These are phyloP conservation scores for Acanthamoeba lenticulata DNA, from an alignment of 208 protist species.

Conservation along the genomic window DNA sequence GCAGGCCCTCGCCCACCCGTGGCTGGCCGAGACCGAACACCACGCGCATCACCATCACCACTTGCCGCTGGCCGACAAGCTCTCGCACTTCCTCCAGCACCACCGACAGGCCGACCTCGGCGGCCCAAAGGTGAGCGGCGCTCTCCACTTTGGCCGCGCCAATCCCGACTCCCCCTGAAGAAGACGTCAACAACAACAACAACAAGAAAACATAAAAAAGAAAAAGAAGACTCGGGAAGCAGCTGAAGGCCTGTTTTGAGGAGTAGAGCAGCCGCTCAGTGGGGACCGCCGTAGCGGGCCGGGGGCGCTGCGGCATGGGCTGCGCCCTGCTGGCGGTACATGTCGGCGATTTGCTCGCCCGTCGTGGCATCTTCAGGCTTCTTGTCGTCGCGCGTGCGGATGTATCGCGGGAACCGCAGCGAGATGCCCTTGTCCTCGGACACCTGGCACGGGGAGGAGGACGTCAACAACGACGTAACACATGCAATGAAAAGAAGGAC, in stretches of 20 bases:
- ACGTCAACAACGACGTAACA: no score
- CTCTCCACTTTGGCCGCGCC: no score
- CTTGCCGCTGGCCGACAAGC: background rate
- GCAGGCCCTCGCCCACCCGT: constrained; percentile 83
- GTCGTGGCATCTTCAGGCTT: constrained; percentile 92
- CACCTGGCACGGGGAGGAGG: constrained; percentile 32
- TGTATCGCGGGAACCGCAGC: constrained; percentile 98
- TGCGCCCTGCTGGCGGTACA: background rate
- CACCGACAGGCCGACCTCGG: no score
- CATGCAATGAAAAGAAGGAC: no score
- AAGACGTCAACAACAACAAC: background rate
- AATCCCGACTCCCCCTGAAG: no score
- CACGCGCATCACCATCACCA: background rate
- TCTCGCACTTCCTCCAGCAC: no score
- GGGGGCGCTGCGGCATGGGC: background rate
- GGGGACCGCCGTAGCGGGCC: background rate
- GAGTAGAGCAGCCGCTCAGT: background rate
- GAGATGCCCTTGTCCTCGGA: constrained; percentile 94
- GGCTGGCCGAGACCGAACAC: constrained; percentile 65
- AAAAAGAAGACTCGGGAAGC: background rate
- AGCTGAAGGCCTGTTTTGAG: no score
- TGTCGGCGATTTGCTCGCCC: constrained; percentile 6
- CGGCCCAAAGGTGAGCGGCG: no score
- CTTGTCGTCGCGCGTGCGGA: constrained; percentile 98
- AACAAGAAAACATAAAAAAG: background rate